Base-by-base conservation (phyloP, 2,329 filamentous ascomycete genomes). In the Sclerotinia sclerotiorum region DNA sequence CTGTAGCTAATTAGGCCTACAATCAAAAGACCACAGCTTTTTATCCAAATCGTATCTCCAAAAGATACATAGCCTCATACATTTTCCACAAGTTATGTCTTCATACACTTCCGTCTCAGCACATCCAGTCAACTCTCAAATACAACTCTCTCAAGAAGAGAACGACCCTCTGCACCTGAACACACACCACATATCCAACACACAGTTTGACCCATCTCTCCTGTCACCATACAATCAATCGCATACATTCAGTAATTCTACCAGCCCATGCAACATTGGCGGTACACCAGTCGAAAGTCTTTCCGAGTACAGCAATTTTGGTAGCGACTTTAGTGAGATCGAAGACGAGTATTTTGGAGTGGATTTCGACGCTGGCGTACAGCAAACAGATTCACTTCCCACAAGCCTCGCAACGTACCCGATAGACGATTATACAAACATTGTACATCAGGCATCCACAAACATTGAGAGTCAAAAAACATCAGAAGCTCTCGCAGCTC, bases 331-430 rank as follows among this genome's bases (percentile, higher is more conserved):
- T 67, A 73, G 72, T 63, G 74, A 76, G 10, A 48, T 72, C 35
- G 74, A 75, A 39, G 76, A 78, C 69, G 72, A 73, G 42, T 78
- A 76, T 72, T 74, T 76, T 52, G 76, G 76, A 13, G 76, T 78
- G n/a, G 74, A 78, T 72, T 78, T 78, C 56, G 73, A 74, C 70
- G 73, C 72, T 44, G 73, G 73, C 24, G 72, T 74, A 39, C 71
- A 72, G 27, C 71, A 73, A 72, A 71, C 72, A 24, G 73, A 76
- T 58, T 74, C 72, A 6, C 48, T 74, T 17, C 66, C 66, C 11
- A 13, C 58, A 17, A 62, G 48, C 35, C 66, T 69, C 57, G 44
- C 64, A 54, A 65, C 72, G 42, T 70, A 72, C 27, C 72, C 67
- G 46, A n/a, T 70, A 42, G 58, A 68, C 10, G 63, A 70, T 44